Percentiles rank a stretch among this genome's conserved stretches.
These are phyloP conservation scores for Naganishia sp. DNA, from an alignment of 1,284 basidiomycete species.

Conservation along the genomic window DNA sequence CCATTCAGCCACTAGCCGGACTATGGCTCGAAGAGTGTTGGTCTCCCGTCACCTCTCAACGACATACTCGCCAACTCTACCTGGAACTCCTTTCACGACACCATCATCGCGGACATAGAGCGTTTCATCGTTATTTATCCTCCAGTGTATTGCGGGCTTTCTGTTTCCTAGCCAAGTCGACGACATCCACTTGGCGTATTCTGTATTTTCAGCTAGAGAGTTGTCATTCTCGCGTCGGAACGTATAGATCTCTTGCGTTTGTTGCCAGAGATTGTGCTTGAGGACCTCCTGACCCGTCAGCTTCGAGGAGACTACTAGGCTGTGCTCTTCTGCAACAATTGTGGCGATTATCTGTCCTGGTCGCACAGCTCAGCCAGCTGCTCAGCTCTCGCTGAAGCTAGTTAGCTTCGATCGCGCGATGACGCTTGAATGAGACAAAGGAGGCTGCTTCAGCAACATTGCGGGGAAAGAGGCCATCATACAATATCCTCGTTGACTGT, in stretches of 20 bases:
- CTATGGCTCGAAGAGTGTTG: not conserved
- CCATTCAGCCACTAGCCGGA: slow-evolving; percentile 1
- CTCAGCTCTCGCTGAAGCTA: not conserved
- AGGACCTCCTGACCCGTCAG: too few relatives aligned
- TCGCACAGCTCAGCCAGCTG: not conserved
- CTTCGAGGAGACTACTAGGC: too few relatives aligned
- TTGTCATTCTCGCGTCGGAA: too few relatives aligned
- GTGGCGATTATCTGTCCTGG: too few relatives aligned
- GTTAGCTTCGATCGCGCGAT: slow-evolving; percentile 25
- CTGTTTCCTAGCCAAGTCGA: too few relatives aligned
- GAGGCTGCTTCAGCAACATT: not conserved
- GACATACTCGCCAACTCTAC: too few relatives aligned
- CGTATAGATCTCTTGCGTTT: too few relatives aligned
- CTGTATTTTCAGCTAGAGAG: too few relatives aligned
- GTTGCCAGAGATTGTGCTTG: too few relatives aligned
- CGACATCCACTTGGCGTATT: too few relatives aligned
- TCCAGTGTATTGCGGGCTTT: slow-evolving; percentile 15
- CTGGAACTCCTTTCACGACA: not conserved
- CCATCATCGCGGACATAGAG: not conserved
- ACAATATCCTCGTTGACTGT: not conserved
- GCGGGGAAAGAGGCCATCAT: not conserved
- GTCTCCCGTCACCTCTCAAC: too few relatives aligned
- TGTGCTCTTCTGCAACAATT: too few relatives aligned
- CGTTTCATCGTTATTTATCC: not conserved
- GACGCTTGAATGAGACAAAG: slow-evolving; percentile 27